These are phyloP conservation scores for Aspergillus flavus DNA, from an alignment of 2,329 filamentous ascomycete genomes.

Conservation along the genomic window DNA sequence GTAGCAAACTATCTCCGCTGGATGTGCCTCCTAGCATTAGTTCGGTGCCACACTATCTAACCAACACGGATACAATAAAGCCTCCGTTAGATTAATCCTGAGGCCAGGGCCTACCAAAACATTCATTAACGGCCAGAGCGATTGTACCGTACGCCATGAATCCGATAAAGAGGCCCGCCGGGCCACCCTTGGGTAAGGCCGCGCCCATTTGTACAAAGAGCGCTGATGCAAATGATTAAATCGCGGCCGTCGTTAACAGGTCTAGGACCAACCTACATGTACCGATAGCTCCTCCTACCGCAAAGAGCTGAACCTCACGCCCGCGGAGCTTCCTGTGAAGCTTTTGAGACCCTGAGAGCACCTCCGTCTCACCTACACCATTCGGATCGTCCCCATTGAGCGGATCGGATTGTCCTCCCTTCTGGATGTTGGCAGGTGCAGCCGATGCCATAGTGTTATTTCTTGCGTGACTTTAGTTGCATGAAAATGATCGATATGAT, in stretches of 20 bases:
- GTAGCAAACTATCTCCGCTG: conserved; percentile 34
- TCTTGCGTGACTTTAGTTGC: background rate
- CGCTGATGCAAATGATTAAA: conserved; percentile 12
- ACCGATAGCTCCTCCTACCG: conserved; percentile 38
- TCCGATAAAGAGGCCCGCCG: conserved; percentile 38
- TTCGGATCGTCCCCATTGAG: too few species aligned
- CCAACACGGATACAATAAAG: background rate
- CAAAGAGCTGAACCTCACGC: conserved; percentile 38
- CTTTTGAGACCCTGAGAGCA: conserved; percentile 19
- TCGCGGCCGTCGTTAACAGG: too few species aligned
- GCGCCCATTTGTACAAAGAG: conserved; percentile 37
- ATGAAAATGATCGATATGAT: too few species aligned
- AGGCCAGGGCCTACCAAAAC: conserved; percentile 19
- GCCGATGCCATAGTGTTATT: background rate
- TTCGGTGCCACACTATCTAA: too few species aligned
- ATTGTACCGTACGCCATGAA: conserved; percentile 26
- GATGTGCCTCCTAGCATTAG: background rate
- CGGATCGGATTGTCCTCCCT: background rate
- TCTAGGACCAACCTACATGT: conserved; percentile 27
- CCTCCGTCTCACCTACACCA: background rate
- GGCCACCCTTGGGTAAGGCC: conserved; percentile 37
- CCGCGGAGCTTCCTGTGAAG: conserved; percentile 36
- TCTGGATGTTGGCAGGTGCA: background rate
- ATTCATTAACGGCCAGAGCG: conserved; percentile 35
- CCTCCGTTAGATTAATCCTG: background rate